phyloP scores from a whole-genome alignment of 176 grass and related monocot species.

The Oryza longistaminata region DNA sequence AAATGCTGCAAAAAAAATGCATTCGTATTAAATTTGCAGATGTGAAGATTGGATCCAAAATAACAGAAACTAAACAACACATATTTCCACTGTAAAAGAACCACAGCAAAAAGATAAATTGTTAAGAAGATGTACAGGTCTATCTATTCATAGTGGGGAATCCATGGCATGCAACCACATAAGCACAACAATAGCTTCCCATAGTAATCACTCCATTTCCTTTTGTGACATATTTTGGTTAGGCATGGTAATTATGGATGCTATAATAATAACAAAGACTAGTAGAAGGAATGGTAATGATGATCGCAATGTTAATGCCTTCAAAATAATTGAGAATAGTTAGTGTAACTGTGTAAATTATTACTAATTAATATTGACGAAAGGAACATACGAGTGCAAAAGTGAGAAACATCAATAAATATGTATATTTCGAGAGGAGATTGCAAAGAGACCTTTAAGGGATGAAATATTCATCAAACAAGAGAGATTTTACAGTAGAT shows the following conservation, averaged over 20 bases:
- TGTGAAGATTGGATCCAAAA: neutral
- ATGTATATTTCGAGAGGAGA: neutral
- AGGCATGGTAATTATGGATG: neutral
- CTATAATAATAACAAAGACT: neutral
- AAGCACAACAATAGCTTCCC: neutral
- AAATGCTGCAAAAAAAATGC: constrained; percentile 59
- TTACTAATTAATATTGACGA: neutral
- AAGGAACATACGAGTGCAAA: neutral
- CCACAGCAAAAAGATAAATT: neutral
- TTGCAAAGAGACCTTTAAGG: neutral
- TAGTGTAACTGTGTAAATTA: neutral
- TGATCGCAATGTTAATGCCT: neutral
- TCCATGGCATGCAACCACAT: neutral
- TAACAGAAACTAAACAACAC: neutral
- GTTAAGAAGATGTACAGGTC: neutral
- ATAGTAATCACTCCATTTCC: neutral
- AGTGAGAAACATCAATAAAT: neutral
- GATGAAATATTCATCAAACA: neutral
- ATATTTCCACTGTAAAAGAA: neutral
- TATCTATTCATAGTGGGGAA: neutral
- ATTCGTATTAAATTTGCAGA: neutral
- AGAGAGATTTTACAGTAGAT: neutral
- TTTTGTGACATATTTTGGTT: neutral
- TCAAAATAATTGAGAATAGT: neutral
- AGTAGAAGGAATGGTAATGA: neutral